Evolutionary conservation across 768 basidiomycete species (phyloP).

Genomic region (Russula lepida): DNA sequence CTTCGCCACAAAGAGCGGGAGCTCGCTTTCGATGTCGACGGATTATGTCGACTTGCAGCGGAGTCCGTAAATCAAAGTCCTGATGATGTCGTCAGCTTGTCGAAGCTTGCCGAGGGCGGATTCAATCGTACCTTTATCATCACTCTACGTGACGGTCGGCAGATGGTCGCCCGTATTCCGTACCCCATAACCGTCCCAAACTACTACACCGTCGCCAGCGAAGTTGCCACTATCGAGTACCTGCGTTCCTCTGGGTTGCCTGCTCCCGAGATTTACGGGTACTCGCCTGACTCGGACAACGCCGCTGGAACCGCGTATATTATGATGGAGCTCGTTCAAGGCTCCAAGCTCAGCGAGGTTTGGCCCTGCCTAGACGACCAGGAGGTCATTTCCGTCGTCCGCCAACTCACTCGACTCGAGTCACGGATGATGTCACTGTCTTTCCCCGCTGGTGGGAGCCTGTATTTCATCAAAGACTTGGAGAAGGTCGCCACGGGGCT

Average conservation of each 20-base stretch:
- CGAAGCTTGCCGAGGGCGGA: slow-evolving; percentile 38
- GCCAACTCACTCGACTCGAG: slow-evolving; percentile 36
- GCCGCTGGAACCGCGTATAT: too few relatives aligned
- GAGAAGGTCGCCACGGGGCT: slow-evolving; percentile 31
- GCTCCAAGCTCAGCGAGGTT: too few relatives aligned
- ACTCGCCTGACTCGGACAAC: neutral
- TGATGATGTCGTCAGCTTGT: slow-evolving; percentile 31
- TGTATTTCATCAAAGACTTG: slow-evolving; percentile 41
- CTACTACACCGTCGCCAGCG: slow-evolving; percentile 26
- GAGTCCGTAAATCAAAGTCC: slow-evolving; percentile 33
- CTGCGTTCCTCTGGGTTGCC: slow-evolving; percentile 27
- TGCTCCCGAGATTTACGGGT: slow-evolving; percentile 21
- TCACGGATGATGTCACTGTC: slow-evolving; percentile 35
- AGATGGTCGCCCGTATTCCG: slow-evolving; percentile 25
- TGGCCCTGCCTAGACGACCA: too few relatives aligned
- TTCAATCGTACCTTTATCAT: slow-evolving; percentile 29
- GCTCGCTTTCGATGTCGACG: slow-evolving; percentile 34
- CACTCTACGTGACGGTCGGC: slow-evolving; percentile 22
- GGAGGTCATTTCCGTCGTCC: neutral
- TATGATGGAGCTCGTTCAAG: too few relatives aligned
- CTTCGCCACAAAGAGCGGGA: slow-evolving; percentile 42
- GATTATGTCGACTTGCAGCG: slow-evolving; percentile 38
- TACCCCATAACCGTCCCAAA: slow-evolving; percentile 20
- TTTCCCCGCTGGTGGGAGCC: slow-evolving; percentile 45
- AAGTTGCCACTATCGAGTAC: slow-evolving; percentile 27